Evolutionary conservation across 225 moss, liverwort and hornwort species (phyloP), one percentile per base, ranked within the genome.

Genomic region (Pseudoscleropodium purum): DNA sequence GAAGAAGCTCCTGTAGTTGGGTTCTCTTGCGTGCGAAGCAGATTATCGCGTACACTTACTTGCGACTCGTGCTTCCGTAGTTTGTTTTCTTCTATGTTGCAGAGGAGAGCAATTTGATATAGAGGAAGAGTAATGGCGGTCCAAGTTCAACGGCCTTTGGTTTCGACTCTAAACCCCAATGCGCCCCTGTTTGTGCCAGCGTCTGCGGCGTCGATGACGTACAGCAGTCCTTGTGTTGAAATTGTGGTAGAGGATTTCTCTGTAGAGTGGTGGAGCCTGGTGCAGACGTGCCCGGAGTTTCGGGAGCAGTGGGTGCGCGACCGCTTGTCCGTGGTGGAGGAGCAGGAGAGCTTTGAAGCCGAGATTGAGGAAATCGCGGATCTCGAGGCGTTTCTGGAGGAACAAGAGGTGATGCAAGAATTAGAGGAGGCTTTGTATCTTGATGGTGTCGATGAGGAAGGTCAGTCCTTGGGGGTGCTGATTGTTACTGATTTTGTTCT

Each of bases 161-260:
- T 90, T 59, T 97, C 97, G 67, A 92, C 94, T 41, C 81, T 99
- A 91, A 99, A 99, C 92, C 99, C 99, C 43, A 95, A 97, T 89
- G 99, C 99, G 52, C 96, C 97, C 5, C 81, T 93, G 73, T 99
- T 97, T 82, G 95, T 99, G 45, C 99, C 99, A 39, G 97, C 96
- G 12, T 93, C 97, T 5, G 95, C 95, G 8, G 89, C 95, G 69
- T 19, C 69, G 15, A 3, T 36, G 60, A 45, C 81, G 81, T 37
- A 45, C 25, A 92, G 88, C 52, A 92, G 88, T 68, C 47, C 72
- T 61, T 91, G 89, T n/a, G 94, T 30, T 39, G 80, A 62, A 47
- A 16, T 91, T 47, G 90, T 88, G 59, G 83, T 88, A 0, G 97
- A 99, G 89, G 99, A 99, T 90, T 99, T 97, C 79, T 99, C 99